Base-by-base conservation (phyloP, 352 stramenopile genomes). In the Pythium brachiatum region DNA sequence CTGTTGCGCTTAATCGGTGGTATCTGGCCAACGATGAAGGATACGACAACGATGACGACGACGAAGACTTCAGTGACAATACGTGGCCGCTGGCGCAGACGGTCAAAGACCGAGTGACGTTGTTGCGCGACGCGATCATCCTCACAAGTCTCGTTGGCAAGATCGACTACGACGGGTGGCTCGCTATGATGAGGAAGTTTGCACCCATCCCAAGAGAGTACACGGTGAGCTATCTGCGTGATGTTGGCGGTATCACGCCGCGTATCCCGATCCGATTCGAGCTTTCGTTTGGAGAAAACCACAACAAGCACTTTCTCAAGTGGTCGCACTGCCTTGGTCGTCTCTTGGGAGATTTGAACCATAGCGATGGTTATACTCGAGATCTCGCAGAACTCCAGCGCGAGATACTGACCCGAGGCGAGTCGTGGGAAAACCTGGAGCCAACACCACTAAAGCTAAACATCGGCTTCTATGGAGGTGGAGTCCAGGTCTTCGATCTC, bases 91-190 rank as follows among this genome's bases (percentile, higher is more conserved):
- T 44, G 36, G 6, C 36, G 16, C 6, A 13, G 36, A 7, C 36
- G 15, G 36, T 44, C 3, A 3, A 44, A 44, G 36, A 2, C 15
- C 36, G 36, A 18, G 36, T 44, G 3, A 18, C 36, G 16, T 7
- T 7, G 15, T 81, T 38, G 23, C 78, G 41, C n/a, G 55, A 61
- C 20, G 55, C 55, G 3, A 61, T 61, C 20, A 23, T 43, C 3
- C 20, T 54, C 43, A 48, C 56, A 23, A 55, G 29, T 31, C 5
- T 62, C 29, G 56, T 62, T 7, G 56, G 43, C n/a, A 25, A 44
- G 43, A n/a, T 32, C 43, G 41, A 61, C 39, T 53, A 46, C 27
- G 18, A 32, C 7, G 27, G 16, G 16, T 61, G 41, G 55, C 27
- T 32, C 41, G 55, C 5, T 1, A 53, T 61, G 41, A 27, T 53